Percentiles rank a stretch among this genome's conserved stretches.
These are phyloP conservation scores for Lecanicillium sp. DNA, from an alignment of 2,329 filamentous ascomycete species.

Conservation along the genomic window DNA sequence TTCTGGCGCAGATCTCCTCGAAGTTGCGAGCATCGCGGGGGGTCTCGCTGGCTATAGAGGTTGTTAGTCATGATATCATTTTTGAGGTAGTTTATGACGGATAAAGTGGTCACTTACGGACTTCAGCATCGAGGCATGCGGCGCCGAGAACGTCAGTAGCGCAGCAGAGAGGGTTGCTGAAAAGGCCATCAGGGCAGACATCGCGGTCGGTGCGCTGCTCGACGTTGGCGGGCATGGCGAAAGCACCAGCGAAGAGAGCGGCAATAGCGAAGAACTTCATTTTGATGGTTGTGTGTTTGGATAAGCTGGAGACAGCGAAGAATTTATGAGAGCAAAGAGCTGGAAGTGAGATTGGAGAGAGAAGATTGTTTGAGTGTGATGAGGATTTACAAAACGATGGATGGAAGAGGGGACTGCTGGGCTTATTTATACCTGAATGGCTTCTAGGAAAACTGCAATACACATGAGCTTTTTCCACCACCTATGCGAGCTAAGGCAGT, in stretches of 20 bases:
- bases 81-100: neutral
- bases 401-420: no score
- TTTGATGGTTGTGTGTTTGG: slow-evolving; percentile 5
- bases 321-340: no score
- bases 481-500: no score
- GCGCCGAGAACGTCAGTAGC: slow-evolving; percentile 9
- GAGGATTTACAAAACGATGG: no score
- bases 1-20: neutral
- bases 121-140: slow-evolving; percentile 1
- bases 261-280: slow-evolving; percentile 14
- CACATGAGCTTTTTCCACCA: no score
- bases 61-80: neutral
- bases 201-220: neutral
- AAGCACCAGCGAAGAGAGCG: slow-evolving; percentile 11
- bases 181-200: slow-evolving; percentile 7
- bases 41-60: neutral
- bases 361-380: no score
- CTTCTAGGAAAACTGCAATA: no score
- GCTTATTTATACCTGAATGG: no score
- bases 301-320: no score
- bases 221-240: slow-evolving; percentile 9
- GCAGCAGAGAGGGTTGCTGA: slow-evolving; percentile 11
- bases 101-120: neutral
- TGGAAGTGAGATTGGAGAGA: no score
- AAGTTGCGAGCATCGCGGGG: slow-evolving; percentile 2